These are phyloP conservation scores for Cyberlindnera euphorbiiphila DNA, from an alignment of 805 yeast species.

Conservation along the genomic window DNA sequence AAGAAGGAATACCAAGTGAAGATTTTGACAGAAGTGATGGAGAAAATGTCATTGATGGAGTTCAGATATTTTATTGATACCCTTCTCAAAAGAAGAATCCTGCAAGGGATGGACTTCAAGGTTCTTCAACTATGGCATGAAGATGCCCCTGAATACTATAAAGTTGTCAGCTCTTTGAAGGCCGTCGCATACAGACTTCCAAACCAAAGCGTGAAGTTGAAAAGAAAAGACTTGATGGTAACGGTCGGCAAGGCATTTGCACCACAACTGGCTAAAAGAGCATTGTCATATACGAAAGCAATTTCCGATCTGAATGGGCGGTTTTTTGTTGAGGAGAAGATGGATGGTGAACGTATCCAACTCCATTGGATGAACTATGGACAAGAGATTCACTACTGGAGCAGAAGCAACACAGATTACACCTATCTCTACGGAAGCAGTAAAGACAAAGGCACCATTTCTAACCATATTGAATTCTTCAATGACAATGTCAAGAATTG, in stretches of 20 bases:
- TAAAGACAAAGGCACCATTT: slow-evolving; percentile 46
- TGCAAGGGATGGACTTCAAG: slow-evolving; percentile 49
- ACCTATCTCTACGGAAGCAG: slow-evolving; percentile 64
- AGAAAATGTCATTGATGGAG: slow-evolving; percentile 56
- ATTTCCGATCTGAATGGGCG: slow-evolving; percentile 41
- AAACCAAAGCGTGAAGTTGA: slow-evolving; percentile 45
- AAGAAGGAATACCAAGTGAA: slow-evolving; percentile 37
- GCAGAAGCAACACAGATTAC: slow-evolving; percentile 71
- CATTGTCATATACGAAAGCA: slow-evolving; percentile 47
- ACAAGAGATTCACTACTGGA: slow-evolving; percentile 32
- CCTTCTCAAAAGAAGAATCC: slow-evolving; percentile 55
- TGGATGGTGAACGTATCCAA: slow-evolving; percentile 90
- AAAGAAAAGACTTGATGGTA: slow-evolving; percentile 34
- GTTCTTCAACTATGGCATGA: slow-evolving; percentile 71
- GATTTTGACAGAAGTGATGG: slow-evolving; percentile 47
- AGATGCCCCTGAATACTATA: slow-evolving; percentile 61
- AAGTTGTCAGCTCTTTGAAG: slow-evolving; percentile 61
- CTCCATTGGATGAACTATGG: slow-evolving; percentile 57
- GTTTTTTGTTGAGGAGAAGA: slow-evolving; percentile 81
- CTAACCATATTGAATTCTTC: slow-evolving; percentile 44
- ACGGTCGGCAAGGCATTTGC: slow-evolving; percentile 45
- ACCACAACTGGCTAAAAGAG: slow-evolving; percentile 71
- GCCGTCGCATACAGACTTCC: slow-evolving; percentile 54
- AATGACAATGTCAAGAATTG: slow-evolving; percentile 29
- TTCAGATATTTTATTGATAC: slow-evolving; percentile 66